phyloP scores from a whole-genome alignment of 768 basidiomycete genomes.

The Termitomyces sp. region DNA sequence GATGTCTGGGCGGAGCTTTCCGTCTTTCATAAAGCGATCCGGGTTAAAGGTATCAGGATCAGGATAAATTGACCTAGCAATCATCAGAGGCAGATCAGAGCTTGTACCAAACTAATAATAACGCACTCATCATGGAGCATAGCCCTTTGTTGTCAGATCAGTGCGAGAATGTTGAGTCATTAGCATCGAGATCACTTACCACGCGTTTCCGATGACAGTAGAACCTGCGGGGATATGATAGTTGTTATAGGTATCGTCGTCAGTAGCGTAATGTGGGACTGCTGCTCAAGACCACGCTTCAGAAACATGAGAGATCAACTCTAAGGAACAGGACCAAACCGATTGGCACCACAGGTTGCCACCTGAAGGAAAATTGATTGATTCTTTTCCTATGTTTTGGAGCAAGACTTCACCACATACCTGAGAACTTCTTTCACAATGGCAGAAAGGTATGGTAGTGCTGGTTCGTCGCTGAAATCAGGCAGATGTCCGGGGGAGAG shows the following conservation, averaged over 20 bases:
- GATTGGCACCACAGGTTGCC: slow-evolving; percentile 18
- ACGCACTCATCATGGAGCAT: slow-evolving; percentile 24
- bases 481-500: slow-evolving; percentile 24
- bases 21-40: slow-evolving; percentile 30
- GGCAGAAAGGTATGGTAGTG: slow-evolving; percentile 27
- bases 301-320: not conserved
- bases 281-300: slow-evolving; percentile 13
- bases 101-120: not conserved
- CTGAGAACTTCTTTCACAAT: slow-evolving; percentile 25
- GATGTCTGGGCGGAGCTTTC: slow-evolving; percentile 12
- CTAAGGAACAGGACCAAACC: slow-evolving; percentile 10
- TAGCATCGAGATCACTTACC: slow-evolving; percentile 15
- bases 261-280: slow-evolving; percentile 21
- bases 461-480: slow-evolving; percentile 21
- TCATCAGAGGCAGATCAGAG: not conserved
- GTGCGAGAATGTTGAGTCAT: not conserved
- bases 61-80: slow-evolving; percentile 18
- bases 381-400: not conserved
- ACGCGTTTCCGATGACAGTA: slow-evolving; percentile 25
- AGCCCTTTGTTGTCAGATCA: slow-evolving; percentile 20
- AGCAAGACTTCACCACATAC: not conserved
- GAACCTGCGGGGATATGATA: slow-evolving; percentile 28
- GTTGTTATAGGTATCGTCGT: slow-evolving; percentile 30
- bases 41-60: slow-evolving; percentile 27
- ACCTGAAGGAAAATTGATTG: slow-evolving; percentile 9